These are phyloP conservation scores for Coniosporium apollinis DNA, from an alignment of 495 filamentous ascomycete species.

Conservation along the genomic window DNA sequence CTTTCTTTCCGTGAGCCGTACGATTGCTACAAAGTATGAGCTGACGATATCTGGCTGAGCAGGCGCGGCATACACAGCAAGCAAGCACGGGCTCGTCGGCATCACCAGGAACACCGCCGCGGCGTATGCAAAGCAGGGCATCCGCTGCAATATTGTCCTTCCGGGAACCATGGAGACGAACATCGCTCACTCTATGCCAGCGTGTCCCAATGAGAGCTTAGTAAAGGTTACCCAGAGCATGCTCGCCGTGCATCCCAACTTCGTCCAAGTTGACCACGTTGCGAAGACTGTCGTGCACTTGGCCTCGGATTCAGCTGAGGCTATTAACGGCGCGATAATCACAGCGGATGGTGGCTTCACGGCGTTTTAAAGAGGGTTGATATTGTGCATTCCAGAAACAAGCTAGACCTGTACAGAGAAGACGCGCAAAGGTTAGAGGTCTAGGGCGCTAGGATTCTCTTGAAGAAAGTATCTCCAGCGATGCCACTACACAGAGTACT, in stretches of 20 bases:
- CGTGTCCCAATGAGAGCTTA: constrained; percentile 30
- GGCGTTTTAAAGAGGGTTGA: constrained; percentile 6
- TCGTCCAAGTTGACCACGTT: constrained; percentile 7
- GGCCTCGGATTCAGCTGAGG: constrained; percentile 4
- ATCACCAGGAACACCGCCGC: constrained; percentile 47
- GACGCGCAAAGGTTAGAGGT: too few relatives aligned
- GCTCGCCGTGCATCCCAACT: constrained; percentile 1
- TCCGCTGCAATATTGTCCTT: constrained; percentile 38
- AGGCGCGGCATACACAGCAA: constrained; percentile 39
- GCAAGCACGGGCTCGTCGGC: constrained; percentile 38
- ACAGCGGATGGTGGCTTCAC: constrained; percentile 12
- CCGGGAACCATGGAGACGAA: constrained; percentile 41
- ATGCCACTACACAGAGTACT: too few relatives aligned
- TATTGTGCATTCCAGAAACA: too few relatives aligned
- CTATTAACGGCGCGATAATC: constrained; percentile 11
- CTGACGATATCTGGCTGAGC: too few relatives aligned
- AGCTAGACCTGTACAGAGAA: too few relatives aligned
- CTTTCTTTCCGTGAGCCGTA: too few relatives aligned
- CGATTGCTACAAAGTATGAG: too few relatives aligned
- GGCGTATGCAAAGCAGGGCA: constrained; percentile 39
- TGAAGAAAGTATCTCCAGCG: too few relatives aligned
- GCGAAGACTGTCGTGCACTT: constrained; percentile 10
- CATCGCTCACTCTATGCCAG: constrained; percentile 31
- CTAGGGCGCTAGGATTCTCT: too few relatives aligned
- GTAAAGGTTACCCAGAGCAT: background rate